phyloP scores from a whole-genome alignment of 176 grass and related monocot species.

The Musa schizocarpa region DNA sequence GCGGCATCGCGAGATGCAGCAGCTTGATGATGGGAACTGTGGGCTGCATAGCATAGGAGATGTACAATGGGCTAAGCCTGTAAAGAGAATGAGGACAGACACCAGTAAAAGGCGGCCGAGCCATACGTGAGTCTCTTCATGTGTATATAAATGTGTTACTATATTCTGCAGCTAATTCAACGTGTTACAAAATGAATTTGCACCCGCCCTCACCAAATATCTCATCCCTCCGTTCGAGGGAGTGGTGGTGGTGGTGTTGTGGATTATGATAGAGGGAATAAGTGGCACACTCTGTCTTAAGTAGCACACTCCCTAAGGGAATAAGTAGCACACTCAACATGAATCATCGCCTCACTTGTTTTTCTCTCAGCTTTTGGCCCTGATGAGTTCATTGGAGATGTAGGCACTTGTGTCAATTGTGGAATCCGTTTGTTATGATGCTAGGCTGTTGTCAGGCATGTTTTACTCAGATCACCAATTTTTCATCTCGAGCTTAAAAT shows the following conservation, averaged over 20 bases:
- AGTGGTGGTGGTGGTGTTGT: background rate
- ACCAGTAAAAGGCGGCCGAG: slow-evolving; percentile 77
- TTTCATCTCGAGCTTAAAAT: too few relatives aligned
- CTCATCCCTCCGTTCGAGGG: background rate
- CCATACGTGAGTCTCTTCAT: slow-evolving; percentile 44
- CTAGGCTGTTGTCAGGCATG: too few relatives aligned
- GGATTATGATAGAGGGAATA: too few relatives aligned
- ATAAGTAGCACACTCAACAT: too few relatives aligned
- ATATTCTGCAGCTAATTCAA: background rate
- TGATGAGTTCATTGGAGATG: too few relatives aligned
- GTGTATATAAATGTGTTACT: slow-evolving; percentile 11
- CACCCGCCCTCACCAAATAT: background rate
- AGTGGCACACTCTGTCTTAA: too few relatives aligned
- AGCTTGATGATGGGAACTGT: slow-evolving; percentile 23
- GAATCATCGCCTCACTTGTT: too few relatives aligned
- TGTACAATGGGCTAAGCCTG: slow-evolving; percentile 92
- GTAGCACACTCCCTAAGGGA: too few relatives aligned
- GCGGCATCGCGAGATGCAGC: slow-evolving; percentile 29
- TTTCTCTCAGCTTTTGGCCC: too few relatives aligned
- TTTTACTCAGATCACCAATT: too few relatives aligned
- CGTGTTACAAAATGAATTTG: background rate
- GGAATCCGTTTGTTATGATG: too few relatives aligned
- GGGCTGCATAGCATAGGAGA: slow-evolving; percentile 50
- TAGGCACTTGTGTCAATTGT: too few relatives aligned
- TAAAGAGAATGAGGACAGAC: slow-evolving; percentile 75